Evolutionary conservation across 331 rosid species (phyloP), one percentile per base, ranked within the genome.

Genomic region (Dryas integrifolia): DNA sequence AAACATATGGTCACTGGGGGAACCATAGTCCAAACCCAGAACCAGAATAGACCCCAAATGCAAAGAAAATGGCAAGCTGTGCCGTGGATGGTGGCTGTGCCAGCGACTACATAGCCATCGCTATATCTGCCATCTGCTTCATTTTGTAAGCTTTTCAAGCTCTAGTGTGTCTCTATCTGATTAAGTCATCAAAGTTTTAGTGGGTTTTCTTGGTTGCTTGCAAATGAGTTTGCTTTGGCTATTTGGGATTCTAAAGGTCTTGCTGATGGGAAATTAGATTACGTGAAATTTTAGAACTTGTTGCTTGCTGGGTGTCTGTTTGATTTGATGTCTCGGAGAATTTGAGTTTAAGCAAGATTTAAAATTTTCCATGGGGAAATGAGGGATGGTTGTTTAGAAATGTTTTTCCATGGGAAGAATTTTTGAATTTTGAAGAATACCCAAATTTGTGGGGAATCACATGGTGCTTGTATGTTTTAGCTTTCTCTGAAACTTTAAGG

Each of bases 61-160:
- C 78, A 3, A 53, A 49, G 75, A 80, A 35, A 74, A 85, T 94
- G 97, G 79, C 75, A 4, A 68, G 71, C 55, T 95, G 98, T 80
- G 97, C 98, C 14, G 79, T 77, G 14, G 67, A 83, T 53, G 98
- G 98, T 58, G 97, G 98, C 8, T 94, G 96, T 68, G 91, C 87
- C 87, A 89, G 83, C 48, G 97, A 94, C 67, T 89, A 79, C 80
- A 24, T 84, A 39, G 98, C 96, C 72, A 49, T 94, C 61, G 69
- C 88, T 30, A 3, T 89, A 3, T 76, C 98, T 63, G 68, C 83
- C 49, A 9, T 82, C 50, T 88, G 87, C 67, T 81, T 85, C 55
- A 74, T 86, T 76, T 40, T 94, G 98, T 95, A 82, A 66, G 83
- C 72, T 74, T 72, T 58, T 9, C 50, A 4, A 2, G 30, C 39